Evolutionary conservation across 768 basidiomycete species (phyloP).

Genomic region (Calocera viscosa): DNA sequence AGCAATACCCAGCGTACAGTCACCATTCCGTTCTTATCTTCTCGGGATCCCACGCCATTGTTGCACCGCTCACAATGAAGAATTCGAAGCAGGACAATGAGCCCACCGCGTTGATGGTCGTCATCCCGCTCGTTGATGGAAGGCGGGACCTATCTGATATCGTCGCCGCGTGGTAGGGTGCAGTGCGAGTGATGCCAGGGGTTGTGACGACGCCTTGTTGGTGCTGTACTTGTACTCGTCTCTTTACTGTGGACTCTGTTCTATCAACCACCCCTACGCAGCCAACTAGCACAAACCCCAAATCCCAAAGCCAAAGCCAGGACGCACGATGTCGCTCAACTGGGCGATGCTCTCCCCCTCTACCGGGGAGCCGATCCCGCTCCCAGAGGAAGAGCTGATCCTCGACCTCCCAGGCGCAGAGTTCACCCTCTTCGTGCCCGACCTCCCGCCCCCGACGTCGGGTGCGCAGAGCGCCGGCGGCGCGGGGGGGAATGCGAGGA

Average conservation of each 20-base stretch:
- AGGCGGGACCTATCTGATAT: too few species aligned
- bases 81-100: too few species aligned
- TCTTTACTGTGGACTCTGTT: not conserved
- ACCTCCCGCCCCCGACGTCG: conserved; percentile 31
- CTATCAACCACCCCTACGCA: not conserved
- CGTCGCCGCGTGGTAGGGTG: too few species aligned
- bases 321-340: conserved; percentile 56
- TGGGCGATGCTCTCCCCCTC: conserved; percentile 51
- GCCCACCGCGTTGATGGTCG: too few species aligned
- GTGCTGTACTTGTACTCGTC: not conserved
- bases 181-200: not conserved
- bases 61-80: too few species aligned
- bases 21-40: too few species aligned
- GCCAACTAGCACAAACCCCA: not conserved
- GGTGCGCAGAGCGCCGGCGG: conserved; percentile 35
- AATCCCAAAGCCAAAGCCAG: not conserved
- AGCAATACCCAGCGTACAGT: too few species aligned
- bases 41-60: too few species aligned
- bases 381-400: conserved; percentile 50
- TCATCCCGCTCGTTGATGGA: too few species aligned
- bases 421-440: conserved; percentile 45
- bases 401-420: conserved; percentile 50
- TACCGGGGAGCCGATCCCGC: conserved; percentile 47
- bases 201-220: not conserved
- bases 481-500: conserved; percentile 40